Evolutionary conservation across 2,329 filamentous ascomycete genomes (phyloP).

Genomic region (Monosporascus sp.): DNA sequence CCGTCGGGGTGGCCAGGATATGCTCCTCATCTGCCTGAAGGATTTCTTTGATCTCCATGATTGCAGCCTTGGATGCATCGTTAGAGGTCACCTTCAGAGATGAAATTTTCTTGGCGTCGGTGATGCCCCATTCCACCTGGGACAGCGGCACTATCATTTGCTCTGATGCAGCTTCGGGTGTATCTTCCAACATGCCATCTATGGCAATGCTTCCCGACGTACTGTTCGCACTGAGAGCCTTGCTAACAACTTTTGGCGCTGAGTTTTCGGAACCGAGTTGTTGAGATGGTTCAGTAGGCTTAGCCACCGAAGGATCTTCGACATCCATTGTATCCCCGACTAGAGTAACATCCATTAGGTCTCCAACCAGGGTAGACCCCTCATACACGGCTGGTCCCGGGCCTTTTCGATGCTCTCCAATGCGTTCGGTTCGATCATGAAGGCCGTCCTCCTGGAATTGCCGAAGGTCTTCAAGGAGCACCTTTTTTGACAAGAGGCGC

Average conservation of each 20-base stretch:
- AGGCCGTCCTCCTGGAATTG: not conserved
- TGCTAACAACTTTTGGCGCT: not conserved
- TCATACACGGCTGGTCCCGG: slow-evolving; percentile 11
- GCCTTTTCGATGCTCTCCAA: not conserved
- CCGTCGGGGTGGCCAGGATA: not conserved
- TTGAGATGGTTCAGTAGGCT: not conserved
- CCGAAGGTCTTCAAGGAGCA: not conserved
- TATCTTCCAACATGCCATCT: not conserved
- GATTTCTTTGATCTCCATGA: slow-evolving; percentile 2
- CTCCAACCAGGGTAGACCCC: slow-evolving; percentile 16
- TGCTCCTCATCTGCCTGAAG: not conserved
- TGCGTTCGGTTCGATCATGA: not conserved
- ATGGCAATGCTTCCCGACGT: not conserved
- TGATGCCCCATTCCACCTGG: slow-evolving; percentile 9
- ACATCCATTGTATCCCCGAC: slow-evolving; percentile 15
- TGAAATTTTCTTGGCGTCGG: not conserved
- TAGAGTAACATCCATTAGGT: slow-evolving; percentile 16
- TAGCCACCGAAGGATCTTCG: slow-evolving; percentile 1
- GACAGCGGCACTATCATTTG: slow-evolving; percentile 9
- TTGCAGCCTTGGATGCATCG: not conserved
- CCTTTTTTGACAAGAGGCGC: not conserved
- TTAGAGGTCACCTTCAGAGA: slow-evolving; percentile 1
- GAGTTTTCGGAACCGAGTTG: not conserved
- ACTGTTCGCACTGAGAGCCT: not conserved
- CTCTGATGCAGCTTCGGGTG: slow-evolving; percentile 6